phyloP scores from a whole-genome alignment of 768 basidiomycete species.

The Mycena chlorophos region DNA sequence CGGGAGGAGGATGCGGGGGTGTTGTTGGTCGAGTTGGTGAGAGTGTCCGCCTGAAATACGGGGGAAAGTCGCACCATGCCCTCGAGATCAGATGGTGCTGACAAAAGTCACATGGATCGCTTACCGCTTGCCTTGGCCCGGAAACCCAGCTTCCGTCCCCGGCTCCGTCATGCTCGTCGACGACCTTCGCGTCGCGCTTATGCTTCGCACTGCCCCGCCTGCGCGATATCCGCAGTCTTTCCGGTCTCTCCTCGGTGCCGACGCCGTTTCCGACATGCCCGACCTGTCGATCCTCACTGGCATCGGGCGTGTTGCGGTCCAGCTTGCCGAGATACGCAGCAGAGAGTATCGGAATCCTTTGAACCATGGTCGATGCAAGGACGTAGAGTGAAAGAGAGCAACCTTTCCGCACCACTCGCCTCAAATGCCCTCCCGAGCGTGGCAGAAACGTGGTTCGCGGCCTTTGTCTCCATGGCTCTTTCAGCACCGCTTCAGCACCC shows the following conservation, averaged over 20 bases:
- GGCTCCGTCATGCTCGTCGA: not conserved
- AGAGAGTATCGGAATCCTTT: constrained; percentile 28
- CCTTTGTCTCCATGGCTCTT: constrained; percentile 3
- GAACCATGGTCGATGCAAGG: constrained; percentile 14
- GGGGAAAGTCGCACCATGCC: not conserved
- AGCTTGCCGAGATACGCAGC: constrained; percentile 29
- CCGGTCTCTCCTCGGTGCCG: not conserved
- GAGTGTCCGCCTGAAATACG: not conserved
- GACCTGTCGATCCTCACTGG: not conserved
- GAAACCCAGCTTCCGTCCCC: not conserved
- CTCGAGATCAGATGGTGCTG: not conserved
- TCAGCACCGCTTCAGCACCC: not conserved
- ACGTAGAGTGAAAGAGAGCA: not conserved
- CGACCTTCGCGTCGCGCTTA: not conserved
- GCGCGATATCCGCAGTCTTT: not conserved
- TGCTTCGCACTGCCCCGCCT: not conserved
- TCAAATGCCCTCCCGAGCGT: not conserved
- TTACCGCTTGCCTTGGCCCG: not conserved
- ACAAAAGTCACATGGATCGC: not conserved
- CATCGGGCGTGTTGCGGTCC: not conserved
- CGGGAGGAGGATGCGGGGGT: no score
- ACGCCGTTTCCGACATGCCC: constrained; percentile 4
- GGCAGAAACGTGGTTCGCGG: constrained; percentile 10
- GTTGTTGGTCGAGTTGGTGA: no score
- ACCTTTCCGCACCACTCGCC: not conserved